Evolutionary conservation across 2,329 filamentous ascomycete species (phyloP).

Genomic region (Beauveria rudraprayagi): DNA sequence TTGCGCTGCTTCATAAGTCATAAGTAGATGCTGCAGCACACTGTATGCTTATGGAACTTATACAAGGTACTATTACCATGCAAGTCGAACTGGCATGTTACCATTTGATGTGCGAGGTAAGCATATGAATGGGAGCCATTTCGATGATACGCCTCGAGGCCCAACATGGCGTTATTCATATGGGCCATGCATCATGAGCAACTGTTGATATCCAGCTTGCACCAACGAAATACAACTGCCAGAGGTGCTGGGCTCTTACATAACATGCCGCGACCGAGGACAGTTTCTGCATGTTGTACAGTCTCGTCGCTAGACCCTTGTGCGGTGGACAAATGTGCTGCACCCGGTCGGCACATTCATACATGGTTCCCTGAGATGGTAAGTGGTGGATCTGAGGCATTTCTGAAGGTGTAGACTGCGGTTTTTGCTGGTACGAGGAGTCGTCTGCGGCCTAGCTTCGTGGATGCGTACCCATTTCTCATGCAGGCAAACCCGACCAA

Average conservation of each 20-base stretch:
- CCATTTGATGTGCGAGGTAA: background rate
- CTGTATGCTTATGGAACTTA: background rate
- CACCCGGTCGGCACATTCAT: background rate
- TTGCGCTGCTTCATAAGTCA: background rate
- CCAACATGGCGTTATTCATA: background rate
- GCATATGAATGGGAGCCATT: background rate
- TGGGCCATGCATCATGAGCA: background rate
- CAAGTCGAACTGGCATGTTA: background rate
- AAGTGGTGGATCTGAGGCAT: slow-evolving; percentile 25
- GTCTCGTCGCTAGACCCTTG: background rate
- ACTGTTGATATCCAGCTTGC: background rate
- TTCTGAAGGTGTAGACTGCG: slow-evolving; percentile 15
- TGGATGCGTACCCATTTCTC: slow-evolving; percentile 6
- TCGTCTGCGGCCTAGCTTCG: background rate
- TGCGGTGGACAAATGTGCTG: background rate
- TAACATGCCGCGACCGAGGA: background rate
- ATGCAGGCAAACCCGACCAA: slow-evolving; percentile 4
- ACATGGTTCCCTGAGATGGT: background rate
- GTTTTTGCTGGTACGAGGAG: background rate
- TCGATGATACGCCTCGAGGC: background rate
- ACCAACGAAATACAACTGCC: background rate
- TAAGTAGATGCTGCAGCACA: too few relatives aligned
- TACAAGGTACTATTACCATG: background rate
- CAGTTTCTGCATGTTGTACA: background rate
- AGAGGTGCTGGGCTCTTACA: background rate